Evolutionary conservation across 805 yeast genomes (phyloP), one percentile per base, ranked within the genome.

Genomic region (Saturnispora dispora): DNA sequence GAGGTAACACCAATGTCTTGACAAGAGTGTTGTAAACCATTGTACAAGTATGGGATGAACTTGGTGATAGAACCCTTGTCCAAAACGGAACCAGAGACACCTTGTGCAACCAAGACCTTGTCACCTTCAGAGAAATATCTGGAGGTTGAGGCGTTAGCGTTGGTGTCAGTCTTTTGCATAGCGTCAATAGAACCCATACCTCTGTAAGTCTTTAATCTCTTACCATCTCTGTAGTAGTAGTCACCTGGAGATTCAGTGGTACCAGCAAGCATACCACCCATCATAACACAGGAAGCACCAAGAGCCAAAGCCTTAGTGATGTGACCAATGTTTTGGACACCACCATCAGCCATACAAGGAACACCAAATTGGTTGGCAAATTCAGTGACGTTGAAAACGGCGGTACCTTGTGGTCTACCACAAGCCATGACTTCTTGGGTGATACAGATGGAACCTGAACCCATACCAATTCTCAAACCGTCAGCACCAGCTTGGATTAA

Each of bases 351-450:
- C 63, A 93, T 89, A 73, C 96, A 87, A 68, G 99, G 98, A 59
- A 93, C 96, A 69, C 99, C 99, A 67, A 91, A 93, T 70, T 82
- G 79, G 72, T 83, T 84, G 59, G 98, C 95, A 67, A 93, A 90
- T 75, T 91, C 90, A 58, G 93, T 78, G 51, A 93, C 99, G 60
- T 82, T 84, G 78, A 81, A 90, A 51, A 93, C 98, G 55, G 99
- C 99, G 59, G 98, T 89, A 74, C 98, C 99, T 77, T 93, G 99
- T 55, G 99, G 99, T 79, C 99, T 89, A 74, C 99, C 99, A 75
- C 96, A 95, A 49, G 99, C 99, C 99, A 93, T 93, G 55, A 93
- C 99, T 76, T 93, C 99, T 76, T 93, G 99, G 50, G 99, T 93
- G 69, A 93, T 93, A 80, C 99, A 93, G 69, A 95, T 95, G 56